A percentile compares a stretch with the other conserved stretches of the same genome.
Conservation (phyloP, 176 grass and related monocot species). For the Hordeum vulgare region MorexV3_pseudomolecules_assembly NC_058523.1:490340307-490340806, state of each 20-base stretch:
- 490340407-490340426: constrained; percentile 63
- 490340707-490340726: constrained; percentile 37
- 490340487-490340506: no score
- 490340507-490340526: constrained; percentile 48
- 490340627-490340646: constrained; percentile 53
- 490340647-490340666: constrained; percentile 56
- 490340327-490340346: neutral
- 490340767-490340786: constrained; percentile 30
- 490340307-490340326: neutral
- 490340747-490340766: constrained; percentile 34
- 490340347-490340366: accelerated
- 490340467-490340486: constrained; percentile 72
- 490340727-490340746: neutral
- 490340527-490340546: constrained; percentile 53
- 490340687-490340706: neutral
- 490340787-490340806: constrained; percentile 19
- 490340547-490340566: constrained; percentile 38
- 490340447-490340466: constrained; percentile 51
- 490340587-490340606: constrained; percentile 29
- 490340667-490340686: constrained; percentile 38
- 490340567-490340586: constrained; percentile 42
- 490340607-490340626: constrained; percentile 44
- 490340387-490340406: constrained; percentile 43
- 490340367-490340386: neutral
- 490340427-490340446: constrained; percentile 41